phyloP scores from a whole-genome alignment of 164 flowering plant genomes.

The Platanus orientalis region DNA sequence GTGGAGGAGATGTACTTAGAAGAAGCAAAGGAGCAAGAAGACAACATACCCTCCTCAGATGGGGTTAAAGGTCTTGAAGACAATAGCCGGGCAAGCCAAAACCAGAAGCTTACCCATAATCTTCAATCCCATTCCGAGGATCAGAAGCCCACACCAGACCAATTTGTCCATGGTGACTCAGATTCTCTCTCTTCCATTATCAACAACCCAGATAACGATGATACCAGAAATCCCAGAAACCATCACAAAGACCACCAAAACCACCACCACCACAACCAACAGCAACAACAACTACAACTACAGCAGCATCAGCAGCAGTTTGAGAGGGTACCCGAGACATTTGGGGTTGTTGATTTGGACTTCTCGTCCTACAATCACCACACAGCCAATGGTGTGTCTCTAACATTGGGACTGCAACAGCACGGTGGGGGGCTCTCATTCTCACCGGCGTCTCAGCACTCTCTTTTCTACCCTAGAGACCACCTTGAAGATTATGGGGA shows the following conservation, averaged over 20 bases:
- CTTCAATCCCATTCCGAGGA: slow-evolving; percentile 25
- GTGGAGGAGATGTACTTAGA: slow-evolving; percentile 67
- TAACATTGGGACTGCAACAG: slow-evolving; percentile 86
- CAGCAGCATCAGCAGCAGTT: slow-evolving; percentile 24
- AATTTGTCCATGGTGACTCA: slow-evolving; percentile 55
- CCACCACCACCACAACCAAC: slow-evolving; percentile 21
- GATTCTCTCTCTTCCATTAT: slow-evolving; percentile 74
- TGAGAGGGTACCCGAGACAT: slow-evolving; percentile 28
- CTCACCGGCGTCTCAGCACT: slow-evolving; percentile 46
- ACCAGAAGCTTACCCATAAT: slow-evolving; percentile 7
- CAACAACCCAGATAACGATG: slow-evolving; percentile 38
- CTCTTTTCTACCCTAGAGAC: slow-evolving; percentile 54
- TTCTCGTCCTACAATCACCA: slow-evolving; percentile 53
- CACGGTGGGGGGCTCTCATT: slow-evolving; percentile 51
- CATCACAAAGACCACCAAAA: neutral
- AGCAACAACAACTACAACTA: slow-evolving; percentile 9
- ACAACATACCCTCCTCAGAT: slow-evolving; percentile 34
- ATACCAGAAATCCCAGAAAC: slow-evolving; percentile 7
- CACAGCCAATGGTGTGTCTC: slow-evolving; percentile 49
- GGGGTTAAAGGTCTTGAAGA: slow-evolving; percentile 22
- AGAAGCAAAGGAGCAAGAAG: slow-evolving; percentile 64
- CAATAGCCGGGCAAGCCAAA: slow-evolving; percentile 18
- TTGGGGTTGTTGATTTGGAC: slow-evolving; percentile 53
- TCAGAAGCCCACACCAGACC: slow-evolving; percentile 58
- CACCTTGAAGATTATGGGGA: slow-evolving; percentile 66